Percentiles rank a stretch among this genome's conserved stretches.
phyloP scores from a whole-genome alignment of 345 rosid genomes.

The Gossypium raimondii region DNA sequence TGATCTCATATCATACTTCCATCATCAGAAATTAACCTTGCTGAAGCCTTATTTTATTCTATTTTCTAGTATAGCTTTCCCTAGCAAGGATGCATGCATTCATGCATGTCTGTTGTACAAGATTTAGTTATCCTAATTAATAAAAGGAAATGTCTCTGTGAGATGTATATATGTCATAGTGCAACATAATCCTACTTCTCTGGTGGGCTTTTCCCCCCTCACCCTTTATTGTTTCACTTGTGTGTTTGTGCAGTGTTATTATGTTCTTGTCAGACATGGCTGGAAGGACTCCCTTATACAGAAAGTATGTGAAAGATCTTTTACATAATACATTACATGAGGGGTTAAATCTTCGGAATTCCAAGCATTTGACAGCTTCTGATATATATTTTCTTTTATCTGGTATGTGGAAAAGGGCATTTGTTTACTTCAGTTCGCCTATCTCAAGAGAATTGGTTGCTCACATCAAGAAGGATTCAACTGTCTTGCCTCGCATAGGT shows the following conservation, averaged over 20 bases:
- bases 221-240: neutral
- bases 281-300: slow-evolving; percentile 84
- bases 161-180: neutral
- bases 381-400: slow-evolving; percentile 11
- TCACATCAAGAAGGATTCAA: slow-evolving; percentile 78
- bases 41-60: neutral
- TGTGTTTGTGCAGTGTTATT: slow-evolving; percentile 53
- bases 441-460: slow-evolving; percentile 77
- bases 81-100: neutral
- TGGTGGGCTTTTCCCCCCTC: neutral
- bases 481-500: slow-evolving; percentile 80
- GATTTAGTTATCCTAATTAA: neutral
- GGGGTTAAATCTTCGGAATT: slow-evolving; percentile 10
- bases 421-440: slow-evolving; percentile 96
- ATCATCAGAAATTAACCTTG: neutral
- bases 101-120: neutral
- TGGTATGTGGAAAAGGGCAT: slow-evolving; percentile 63
- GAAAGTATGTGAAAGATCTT: slow-evolving; percentile 60
- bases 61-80: neutral
- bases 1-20: neutral
- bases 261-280: slow-evolving; percentile 99
- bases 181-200: neutral
- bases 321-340: slow-evolving; percentile 3
- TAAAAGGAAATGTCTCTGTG: neutral
- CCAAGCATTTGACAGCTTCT: neutral